phyloP scores from a whole-genome alignment of 768 basidiomycete genomes.

The Mycena amicta region DNA sequence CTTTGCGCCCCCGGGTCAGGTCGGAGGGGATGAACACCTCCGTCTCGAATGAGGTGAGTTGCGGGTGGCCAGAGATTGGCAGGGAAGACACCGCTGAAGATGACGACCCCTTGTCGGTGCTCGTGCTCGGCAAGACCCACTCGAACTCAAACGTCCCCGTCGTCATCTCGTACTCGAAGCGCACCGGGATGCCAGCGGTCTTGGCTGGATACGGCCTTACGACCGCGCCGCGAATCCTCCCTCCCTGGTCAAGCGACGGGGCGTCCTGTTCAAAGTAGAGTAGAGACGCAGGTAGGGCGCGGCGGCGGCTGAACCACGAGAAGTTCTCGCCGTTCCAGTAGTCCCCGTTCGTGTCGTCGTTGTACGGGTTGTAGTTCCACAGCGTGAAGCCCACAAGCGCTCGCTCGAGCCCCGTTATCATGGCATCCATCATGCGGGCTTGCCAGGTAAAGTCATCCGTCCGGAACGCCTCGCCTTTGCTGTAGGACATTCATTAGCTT shows the following conservation, averaged over 20 bases:
- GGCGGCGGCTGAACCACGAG: conserved; percentile 81
- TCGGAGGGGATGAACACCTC: conserved; percentile 79
- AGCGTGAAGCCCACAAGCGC: conserved; percentile 89
- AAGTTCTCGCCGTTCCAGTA: conserved; percentile 98
- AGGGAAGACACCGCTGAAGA: conserved; percentile 34
- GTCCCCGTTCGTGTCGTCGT: conserved; percentile 79
- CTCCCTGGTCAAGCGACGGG: conserved; percentile 81
- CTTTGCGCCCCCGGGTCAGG: conserved; percentile 56
- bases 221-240: conserved; percentile 71
- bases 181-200: conserved; percentile 80
- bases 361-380: conserved; percentile 94
- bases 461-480: conserved; percentile 69
- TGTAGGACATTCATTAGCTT: conserved; percentile 29
- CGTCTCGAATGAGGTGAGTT: conserved; percentile 62
- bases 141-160: conserved; percentile 66
- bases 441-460: conserved; percentile 83
- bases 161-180: conserved; percentile 77
- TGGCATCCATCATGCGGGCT: conserved; percentile 89
- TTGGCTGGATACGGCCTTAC: conserved; percentile 93
- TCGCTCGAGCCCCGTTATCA: conserved; percentile 81
- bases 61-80: conserved; percentile 41
- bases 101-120: conserved; percentile 1
- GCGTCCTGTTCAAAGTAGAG: conserved; percentile 63
- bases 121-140: conserved; percentile 45
- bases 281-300: conserved; percentile 57